Base-by-base conservation (phyloP, 1,139 yeast species). In the Groenewaldozyma sp. region DNA sequence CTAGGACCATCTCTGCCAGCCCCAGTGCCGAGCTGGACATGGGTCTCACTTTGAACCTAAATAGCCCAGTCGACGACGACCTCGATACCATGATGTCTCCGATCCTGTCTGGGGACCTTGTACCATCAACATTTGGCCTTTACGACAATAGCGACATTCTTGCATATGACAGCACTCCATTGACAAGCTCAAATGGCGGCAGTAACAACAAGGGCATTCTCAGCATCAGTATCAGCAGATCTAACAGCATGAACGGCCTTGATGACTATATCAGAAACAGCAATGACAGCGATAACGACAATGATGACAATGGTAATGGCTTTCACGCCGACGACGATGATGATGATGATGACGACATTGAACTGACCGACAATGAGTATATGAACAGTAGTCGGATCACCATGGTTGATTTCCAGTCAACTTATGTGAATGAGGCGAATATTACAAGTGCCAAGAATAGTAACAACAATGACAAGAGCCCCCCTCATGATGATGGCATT, bases 261-360 rank as follows among this genome's bases (percentile, higher is more conserved):
- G 20, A 24, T 28, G 10, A 27, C 33, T 22, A 18, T 24, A n/a
- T n/a, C n/a, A n/a, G n/a, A n/a, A n/a, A n/a, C n/a, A n/a, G n/a
- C 4, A 32, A 18, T 24, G 28, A 34, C 13, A n/a, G 10, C 28
- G 33, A 34, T 17, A 32, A 13, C 14, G 13, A 33, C 14, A 34
- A 34, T 13, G 36, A 34, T 35, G 39, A 34, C 20, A 35, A 36
- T 17, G 37, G 29, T 11, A 29, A 20, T 26, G 22, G 37, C 20
- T 17, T 42, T 4, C 39, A 37, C 17, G 22, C 35, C 19, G 33
- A n/a, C n/a, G n/a, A n/a, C n/a, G n/a, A n/a, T n/a, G n/a, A n/a
- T n/a, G n/a, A n/a, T n/a, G n/a, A n/a, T n/a, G n/a, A n/a, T n/a
- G n/a, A n/a, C n/a, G n/a, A n/a, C n/a, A n/a, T n/a, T n/a, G n/a